Base-by-base conservation (phyloP, 1,139 yeast species). In the Magnusiomyces ingens region DNA sequence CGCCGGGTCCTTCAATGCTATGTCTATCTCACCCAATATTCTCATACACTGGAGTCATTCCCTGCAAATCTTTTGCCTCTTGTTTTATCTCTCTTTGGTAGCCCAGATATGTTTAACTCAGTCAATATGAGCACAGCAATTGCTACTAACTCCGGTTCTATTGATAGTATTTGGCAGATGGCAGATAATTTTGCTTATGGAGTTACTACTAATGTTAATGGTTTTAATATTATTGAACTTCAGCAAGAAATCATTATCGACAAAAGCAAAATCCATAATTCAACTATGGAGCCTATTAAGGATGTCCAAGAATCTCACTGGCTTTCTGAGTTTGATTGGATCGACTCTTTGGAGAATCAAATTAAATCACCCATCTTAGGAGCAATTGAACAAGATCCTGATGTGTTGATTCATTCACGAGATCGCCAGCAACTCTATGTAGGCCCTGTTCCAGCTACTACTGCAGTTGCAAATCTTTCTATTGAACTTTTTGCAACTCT, bases 401-500 rank as follows among this genome's bases (percentile, higher is more conserved):
- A 61, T 29, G 49, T 51, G 26, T 49, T 62, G 8, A 45, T 55
- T 35, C 49, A 49, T 41, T 45, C 53, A 48, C 44, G 38, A n/a
- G 53, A 50, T 22, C 48, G 41, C 21, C 29, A 57, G 45, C 26
- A 53, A 36, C 37, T 50, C 11, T 50, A 40, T 19, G 43, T 40
- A 41, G 42, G 35, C 11, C 50, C 54, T 17, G 62, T 64, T 11
- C 65, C 71, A n/a, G 61, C 68, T n/a, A 57, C 62, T 3, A 64
- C 72, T 0, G 76, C 88, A 26, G 75, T 86, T 12, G 78, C 89
- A 21, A 96, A 93, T 67, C 68, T 80, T 1, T 84, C 96, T 0
- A 83, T 93, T 62, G 90, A 85, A 57, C 73, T 90, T 3, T 87
- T 90, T 63, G 82, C 86, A 11, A 64, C 78, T 8, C 76, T 85